Evolutionary conservation across 257 asterid genomes (phyloP).

Genomic region (Salvia hispanica): DNA sequence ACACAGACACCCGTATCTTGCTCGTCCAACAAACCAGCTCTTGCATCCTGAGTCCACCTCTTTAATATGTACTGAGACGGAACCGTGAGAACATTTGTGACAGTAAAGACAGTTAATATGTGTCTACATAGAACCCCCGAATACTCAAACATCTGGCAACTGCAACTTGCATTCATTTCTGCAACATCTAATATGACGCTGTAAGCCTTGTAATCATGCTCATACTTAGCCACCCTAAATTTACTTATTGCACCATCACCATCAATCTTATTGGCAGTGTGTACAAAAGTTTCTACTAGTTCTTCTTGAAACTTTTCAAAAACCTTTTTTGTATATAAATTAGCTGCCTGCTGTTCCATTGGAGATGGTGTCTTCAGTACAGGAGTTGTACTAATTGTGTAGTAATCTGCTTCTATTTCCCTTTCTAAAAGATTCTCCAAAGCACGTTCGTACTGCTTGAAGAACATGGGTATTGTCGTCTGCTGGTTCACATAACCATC

Average conservation of each 20-base stretch:
- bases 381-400: conserved; percentile 56
- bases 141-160: conserved; percentile 86
- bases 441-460: conserved; percentile 89
- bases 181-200: conserved; percentile 53
- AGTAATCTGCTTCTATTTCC: conserved; percentile 74
- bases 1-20: conserved; percentile 38
- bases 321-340: conserved; percentile 62
- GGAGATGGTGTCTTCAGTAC: conserved; percentile 72
- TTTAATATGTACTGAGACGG: conserved; percentile 68
- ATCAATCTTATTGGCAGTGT: conserved; percentile 76
- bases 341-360: conserved; percentile 81
- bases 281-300: conserved; percentile 80
- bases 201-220: conserved; percentile 74
- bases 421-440: conserved; percentile 72
- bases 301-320: conserved; percentile 82
- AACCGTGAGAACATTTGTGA: conserved; percentile 69
- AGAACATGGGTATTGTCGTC: conserved; percentile 85
- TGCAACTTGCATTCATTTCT: conserved; percentile 71
- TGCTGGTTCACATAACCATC: conserved; percentile 84
- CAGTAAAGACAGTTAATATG: conserved; percentile 75
- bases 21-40: conserved; percentile 45
- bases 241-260: conserved; percentile 56
- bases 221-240: conserved; percentile 82
- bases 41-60: conserved; percentile 77
- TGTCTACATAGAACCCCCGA: conserved; percentile 76